Evolutionary conservation across 306 rosid genomes (phyloP).

Genomic region (Cajanus cajan): DNA sequence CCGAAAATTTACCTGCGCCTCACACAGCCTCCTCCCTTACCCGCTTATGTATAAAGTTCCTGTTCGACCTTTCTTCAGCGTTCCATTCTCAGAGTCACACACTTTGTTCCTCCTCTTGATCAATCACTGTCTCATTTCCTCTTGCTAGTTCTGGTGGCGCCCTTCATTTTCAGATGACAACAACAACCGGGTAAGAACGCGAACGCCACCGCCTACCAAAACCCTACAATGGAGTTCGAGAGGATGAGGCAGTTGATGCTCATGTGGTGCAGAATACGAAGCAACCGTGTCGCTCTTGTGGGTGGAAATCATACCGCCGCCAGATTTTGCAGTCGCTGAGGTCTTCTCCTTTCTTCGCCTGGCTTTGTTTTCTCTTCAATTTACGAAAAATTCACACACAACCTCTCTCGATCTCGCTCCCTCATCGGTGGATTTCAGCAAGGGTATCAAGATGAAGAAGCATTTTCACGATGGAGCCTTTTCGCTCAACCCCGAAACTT

Average conservation of each 20-base stretch:
- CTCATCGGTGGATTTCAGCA: conserved; percentile 30
- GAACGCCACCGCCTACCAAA: not conserved
- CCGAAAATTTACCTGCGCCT: not conserved
- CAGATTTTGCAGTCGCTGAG: conserved; percentile 71
- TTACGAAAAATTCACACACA: no score
- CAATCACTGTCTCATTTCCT: not conserved
- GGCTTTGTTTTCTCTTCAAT: conserved; percentile 3
- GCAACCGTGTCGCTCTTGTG: conserved; percentile 59
- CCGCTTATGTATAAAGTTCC: not conserved
- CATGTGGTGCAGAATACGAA: conserved; percentile 47
- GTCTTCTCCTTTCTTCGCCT: not conserved
- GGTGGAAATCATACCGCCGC: conserved; percentile 84
- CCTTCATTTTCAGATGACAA: conserved; percentile 32
- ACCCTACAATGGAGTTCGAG: conserved; percentile 49
- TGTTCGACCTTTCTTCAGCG: no score
- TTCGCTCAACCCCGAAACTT: conserved; percentile 35
- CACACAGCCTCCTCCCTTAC: not conserved
- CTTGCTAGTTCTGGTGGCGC: not conserved
- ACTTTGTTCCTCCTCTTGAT: not conserved
- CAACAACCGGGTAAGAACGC: conserved; percentile 22
- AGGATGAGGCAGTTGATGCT: conserved; percentile 49
- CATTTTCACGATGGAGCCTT: conserved; percentile 28
- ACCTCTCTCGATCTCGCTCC: not conserved
- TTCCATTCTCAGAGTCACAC: not conserved
- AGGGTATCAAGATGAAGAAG: conserved; percentile 34